Percentiles rank a stretch among this genome's conserved stretches.
These are phyloP conservation scores for Colletotrichum chrysophilum DNA, from an alignment of 2,329 filamentous ascomycete species.

Conservation along the genomic window DNA sequence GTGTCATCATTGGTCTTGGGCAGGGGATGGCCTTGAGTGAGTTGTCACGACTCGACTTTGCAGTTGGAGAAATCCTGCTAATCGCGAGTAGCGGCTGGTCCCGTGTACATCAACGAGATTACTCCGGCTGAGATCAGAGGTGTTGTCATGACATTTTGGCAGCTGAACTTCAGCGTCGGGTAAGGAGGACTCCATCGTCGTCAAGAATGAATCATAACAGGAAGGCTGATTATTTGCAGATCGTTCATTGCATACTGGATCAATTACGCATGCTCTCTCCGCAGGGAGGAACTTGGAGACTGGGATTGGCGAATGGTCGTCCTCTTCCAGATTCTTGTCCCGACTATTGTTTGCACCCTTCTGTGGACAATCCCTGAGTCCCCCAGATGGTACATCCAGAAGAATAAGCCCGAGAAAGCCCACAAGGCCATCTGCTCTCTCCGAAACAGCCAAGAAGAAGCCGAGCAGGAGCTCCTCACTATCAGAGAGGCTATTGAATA, in stretches of 20 bases:
- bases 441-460: conserved; percentile 66
- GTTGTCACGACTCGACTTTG: conserved; percentile 37
- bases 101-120: conserved; percentile 75
- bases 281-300: conserved; percentile 61
- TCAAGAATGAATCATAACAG: accelerated
- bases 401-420: conserved; percentile 63
- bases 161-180: conserved; percentile 70
- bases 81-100: conserved; percentile 58
- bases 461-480: conserved; percentile 67
- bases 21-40: conserved; percentile 65
- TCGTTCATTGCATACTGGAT: conserved; percentile 68
- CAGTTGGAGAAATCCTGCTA: not conserved
- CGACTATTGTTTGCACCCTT: conserved; percentile 62
- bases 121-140: conserved; percentile 69
- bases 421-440: conserved; percentile 61
- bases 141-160: conserved; percentile 73
- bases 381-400: conserved; percentile 71
- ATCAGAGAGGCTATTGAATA: conserved; percentile 74
- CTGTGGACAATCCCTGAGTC: conserved; percentile 72
- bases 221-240: not conserved
- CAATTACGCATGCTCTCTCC: conserved; percentile 60
- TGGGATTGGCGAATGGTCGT: conserved; percentile 79
- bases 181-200: not conserved
- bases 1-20: conserved; percentile 68
- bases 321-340: conserved; percentile 73